Evolutionary conservation across 192 early-diverging fungal genomes (phyloP).

Genomic region (Chytriomyces sp.): DNA sequence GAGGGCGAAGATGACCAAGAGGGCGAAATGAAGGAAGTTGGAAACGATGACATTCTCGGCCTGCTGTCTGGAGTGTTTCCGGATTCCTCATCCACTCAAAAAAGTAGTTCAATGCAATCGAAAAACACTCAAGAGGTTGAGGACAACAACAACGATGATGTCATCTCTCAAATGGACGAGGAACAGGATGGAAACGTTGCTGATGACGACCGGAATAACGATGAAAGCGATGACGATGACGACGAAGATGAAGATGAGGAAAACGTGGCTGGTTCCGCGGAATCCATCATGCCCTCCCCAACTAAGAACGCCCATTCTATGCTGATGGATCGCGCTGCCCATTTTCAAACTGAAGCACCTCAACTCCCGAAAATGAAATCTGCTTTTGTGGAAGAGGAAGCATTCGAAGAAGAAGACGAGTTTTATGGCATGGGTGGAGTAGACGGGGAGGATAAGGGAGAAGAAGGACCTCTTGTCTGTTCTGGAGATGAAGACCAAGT

Average conservation of each 20-base stretch:
- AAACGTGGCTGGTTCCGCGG: background rate
- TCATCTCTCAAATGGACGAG: background rate
- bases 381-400: constrained; percentile 33
- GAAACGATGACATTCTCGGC: constrained; percentile 9
- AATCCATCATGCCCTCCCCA: background rate
- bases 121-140: background rate
- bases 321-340: background rate
- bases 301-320: background rate
- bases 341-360: background rate
- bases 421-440: constrained; percentile 41
- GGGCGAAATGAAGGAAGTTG: background rate
- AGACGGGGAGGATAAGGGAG: constrained; percentile 36
- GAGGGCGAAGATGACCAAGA: background rate
- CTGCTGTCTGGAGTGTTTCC: constrained; percentile 29
- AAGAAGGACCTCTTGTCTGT: constrained; percentile 32
- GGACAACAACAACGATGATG: background rate
- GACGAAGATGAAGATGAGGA: constrained; percentile 10
- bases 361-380: constrained; percentile 32
- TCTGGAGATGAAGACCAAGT: constrained; percentile 37
- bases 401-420: constrained; percentile 41
- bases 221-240: background rate
- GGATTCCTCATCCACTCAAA: background rate
- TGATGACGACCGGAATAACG: background rate
- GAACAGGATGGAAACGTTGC: constrained; percentile 22
- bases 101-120: background rate